Base-by-base conservation (phyloP, 2,329 filamentous ascomycete species). In the Seiridium cupressi region DNA sequence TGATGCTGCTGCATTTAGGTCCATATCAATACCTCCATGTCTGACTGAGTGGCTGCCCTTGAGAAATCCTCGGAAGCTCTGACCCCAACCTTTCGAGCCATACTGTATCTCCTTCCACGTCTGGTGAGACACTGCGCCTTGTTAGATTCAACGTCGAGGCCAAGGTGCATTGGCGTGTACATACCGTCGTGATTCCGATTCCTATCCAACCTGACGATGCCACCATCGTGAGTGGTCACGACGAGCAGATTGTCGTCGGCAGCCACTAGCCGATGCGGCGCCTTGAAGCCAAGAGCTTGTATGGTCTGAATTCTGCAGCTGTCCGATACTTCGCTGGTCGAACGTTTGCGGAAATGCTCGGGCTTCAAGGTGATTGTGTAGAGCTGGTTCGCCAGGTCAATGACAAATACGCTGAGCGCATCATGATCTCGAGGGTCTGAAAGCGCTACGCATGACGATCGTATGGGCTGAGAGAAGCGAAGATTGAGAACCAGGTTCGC, bases 341-440 rank as follows among this genome's bases (percentile, higher is more conserved):
- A 81, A 61, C 84, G 82, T 72, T 87, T 88, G 62, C 88, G 84
- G 73, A 98, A 96, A 70, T 91, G 89, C 66, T 95, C 91, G 36
- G 91, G 89, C 61, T 89, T 88, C 55, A 99, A 76, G n/a, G 84
- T 89, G 65, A 99, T 83, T 10, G 91, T 93, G 76, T 93, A 93
- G 18, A 99, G 91, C 73, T 90, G 89, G 69, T 85, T 87, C 63
- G 91, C 89, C 69, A 87, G 86, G 62, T 89, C 85, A 66, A 87
- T 80, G 5, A 90, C 86, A 31, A 85, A 84, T 66, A 84, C 86
- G 62, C 86, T 84, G 63, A 85, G 81, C 13, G 74, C 74, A 69
- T 79, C 77, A 60, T 76, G 89, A 61, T 92, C 90, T 63, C 87
- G 81, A 5, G 88, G 82, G 71, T 99, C 95, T 40, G 92, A 87